Percentiles rank a stretch among this genome's conserved stretches.
Conservation (phyloP, 257 asterid species). For the Salvia rosmarinus region DNA sequence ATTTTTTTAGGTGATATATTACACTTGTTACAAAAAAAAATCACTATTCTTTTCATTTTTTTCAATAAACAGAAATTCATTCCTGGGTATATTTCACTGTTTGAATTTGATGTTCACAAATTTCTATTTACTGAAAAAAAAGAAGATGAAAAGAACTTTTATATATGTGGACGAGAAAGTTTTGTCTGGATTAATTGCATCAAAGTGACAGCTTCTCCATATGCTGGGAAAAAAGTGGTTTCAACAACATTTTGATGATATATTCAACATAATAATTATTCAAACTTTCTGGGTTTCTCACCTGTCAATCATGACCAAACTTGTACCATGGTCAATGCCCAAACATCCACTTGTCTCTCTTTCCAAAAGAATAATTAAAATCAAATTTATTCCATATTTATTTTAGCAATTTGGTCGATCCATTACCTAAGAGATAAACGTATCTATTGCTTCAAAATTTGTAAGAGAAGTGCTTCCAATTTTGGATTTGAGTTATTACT, state of each 20-base stretch:
- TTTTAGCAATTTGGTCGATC: no score
- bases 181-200: constrained; percentile 36
- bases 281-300: constrained; percentile 28
- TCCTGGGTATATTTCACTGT: no score
- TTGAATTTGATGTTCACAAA: no score
- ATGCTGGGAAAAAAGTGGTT: constrained; percentile 34
- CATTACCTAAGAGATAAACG: no score
- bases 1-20: no score
- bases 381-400: neutral
- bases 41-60: no score
- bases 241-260: constrained; percentile 34
- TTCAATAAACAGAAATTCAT: no score
- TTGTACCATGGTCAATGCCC: constrained; percentile 23
- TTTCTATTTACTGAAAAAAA: neutral
- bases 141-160: neutral
- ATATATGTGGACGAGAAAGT: constrained; percentile 35
- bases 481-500: no score
- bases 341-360: neutral
- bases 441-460: no score
- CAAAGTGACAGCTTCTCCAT: constrained; percentile 42
- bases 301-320: constrained; percentile 32
- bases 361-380: neutral
- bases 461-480: no score
- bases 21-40: no score
- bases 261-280: constrained; percentile 37